Evolutionary conservation across 2,329 filamentous ascomycete species (phyloP), one percentile per base, ranked within the genome.

Genomic region (Penicillium sp.): DNA sequence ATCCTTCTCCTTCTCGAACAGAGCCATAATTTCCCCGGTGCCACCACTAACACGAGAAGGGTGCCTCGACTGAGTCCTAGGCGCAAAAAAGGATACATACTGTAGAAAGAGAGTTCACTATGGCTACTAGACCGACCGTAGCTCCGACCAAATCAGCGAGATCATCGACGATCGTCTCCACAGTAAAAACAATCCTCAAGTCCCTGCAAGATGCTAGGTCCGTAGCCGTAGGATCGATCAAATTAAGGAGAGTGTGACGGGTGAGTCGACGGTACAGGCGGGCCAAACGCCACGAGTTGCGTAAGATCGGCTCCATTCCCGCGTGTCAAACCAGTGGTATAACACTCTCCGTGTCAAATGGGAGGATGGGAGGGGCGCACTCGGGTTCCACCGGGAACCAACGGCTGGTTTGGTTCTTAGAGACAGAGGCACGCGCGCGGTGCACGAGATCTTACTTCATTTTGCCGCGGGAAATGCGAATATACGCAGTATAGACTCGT

Each of bases 301-400:
- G 53, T 57, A 53, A 55, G 50, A 55, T 57, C 34, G 26, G 50
- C 52, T 52, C 51, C 51, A 56, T 53, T 53, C 47, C 54, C 54
- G 53, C 47, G 55, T 57, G 55, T 57, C 53, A 54, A 50, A 37
- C 44, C 42, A 49, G 42, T 34, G 37, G 50, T 31, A 37, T 26
- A 9, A 9, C 24, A 26, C 35, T 10, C 32, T 32, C 37, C 32
- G 24, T 26, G 42, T 20, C 24, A 38, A 44, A 2, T 20, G 18
- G 18, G 18, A n/a, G n/a, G n/a, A n/a, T n/a, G n/a, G n/a, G n/a
- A n/a, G n/a, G 39, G 34, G 26, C n/a, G 18, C 42, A 32, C 13
- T 26, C 34, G 28, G 46, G 44, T 39, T 49, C 55, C 55, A 58
- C 55, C 31, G 50, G 53, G 55, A 53, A 51, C 47, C 52, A 57